phyloP scores from a whole-genome alignment of 441 rosid species.

The Arabidopsis lyrata region DNA sequence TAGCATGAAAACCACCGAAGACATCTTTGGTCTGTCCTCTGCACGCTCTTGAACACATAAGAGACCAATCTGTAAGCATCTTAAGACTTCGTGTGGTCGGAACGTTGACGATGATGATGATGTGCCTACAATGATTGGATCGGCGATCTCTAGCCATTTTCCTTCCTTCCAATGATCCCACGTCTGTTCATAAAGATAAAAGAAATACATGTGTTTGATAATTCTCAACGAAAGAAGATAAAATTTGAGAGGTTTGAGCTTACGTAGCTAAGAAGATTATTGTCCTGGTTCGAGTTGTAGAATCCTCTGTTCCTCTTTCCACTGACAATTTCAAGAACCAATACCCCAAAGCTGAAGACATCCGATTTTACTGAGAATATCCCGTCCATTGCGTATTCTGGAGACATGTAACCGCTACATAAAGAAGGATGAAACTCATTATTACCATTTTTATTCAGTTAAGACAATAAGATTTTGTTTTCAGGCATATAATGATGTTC shows the following conservation, averaged over 20 bases:
- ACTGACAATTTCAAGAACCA: slow-evolving; percentile 70
- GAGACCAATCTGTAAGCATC: slow-evolving; percentile 83
- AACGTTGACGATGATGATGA: slow-evolving; percentile 41
- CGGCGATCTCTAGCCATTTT: slow-evolving; percentile 58
- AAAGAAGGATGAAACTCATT: neutral
- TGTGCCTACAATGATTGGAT: slow-evolving; percentile 46
- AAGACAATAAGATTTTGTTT: no score
- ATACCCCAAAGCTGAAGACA: slow-evolving; percentile 77
- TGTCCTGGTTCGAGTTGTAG: slow-evolving; percentile 50
- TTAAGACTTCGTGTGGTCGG: slow-evolving; percentile 53
- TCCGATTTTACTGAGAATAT: slow-evolving; percentile 73
- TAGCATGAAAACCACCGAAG: slow-evolving; percentile 65
- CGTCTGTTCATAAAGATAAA: slow-evolving; percentile 46
- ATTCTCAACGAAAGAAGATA: no score
- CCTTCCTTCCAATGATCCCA: slow-evolving; percentile 80
- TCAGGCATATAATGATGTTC: no score
- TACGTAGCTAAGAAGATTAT: slow-evolving; percentile 73
- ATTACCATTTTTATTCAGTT: no score
- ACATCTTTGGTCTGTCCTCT: slow-evolving; percentile 75
- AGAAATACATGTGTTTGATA: no score
- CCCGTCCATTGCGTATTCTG: slow-evolving; percentile 84
- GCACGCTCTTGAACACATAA: slow-evolving; percentile 79
- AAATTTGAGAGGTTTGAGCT: slow-evolving; percentile 31
- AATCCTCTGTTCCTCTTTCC: slow-evolving; percentile 80
- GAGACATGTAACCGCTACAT: slow-evolving; percentile 87